Evolutionary conservation across 2,329 filamentous ascomycete species (phyloP), one percentile per base, ranked within the genome.

Genomic region (Bisporella sp.): DNA sequence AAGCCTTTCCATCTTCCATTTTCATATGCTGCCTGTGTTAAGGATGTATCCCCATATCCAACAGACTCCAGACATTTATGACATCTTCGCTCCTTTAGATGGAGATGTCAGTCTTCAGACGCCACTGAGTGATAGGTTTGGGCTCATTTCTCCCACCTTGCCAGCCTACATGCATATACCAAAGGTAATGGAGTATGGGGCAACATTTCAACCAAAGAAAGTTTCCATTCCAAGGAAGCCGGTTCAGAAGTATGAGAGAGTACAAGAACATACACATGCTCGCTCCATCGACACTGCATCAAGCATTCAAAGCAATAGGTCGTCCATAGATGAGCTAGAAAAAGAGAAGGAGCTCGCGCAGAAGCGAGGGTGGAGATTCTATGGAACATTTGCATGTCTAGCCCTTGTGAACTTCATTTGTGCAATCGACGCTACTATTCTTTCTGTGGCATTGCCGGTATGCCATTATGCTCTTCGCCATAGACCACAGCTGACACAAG

Each of bases 391-490:
- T 9, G 12, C 28, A 9, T 43, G 41, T 29, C 41, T 43, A 9
- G 41, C 41, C 9, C 28, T 43, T 11, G 9, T 43, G 9, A 29
- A 13, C 28, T 29, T 43, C 12, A 43, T 43, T 28, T n/a, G 7
- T 21, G 21, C 45, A 7, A n/a, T 9, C n/a, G 46, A 48, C 40
- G 40, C 46, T 12, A 48, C 46, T 6, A 33, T 29, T 37, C 40
- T 48, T 11, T 41, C 46, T 42, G 46, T 48, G 6, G 46, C 46
- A 8, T n/a, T 48, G 4, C 46, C 46, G 8, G 45, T 47, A 39
- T 39, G 35, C 13, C 13, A 39, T 3, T 11, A 3, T 13, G 35
- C 9, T 11, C 35, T 13, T 39, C 3, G 35, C 13, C 35, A 39
- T 11, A 39, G 35, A 39, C 35, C 35, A 11, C 32, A 44, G 44